Evolutionary conservation across 2,329 filamentous ascomycete genomes (phyloP).

Genomic region (Epichloe hybrida): DNA sequence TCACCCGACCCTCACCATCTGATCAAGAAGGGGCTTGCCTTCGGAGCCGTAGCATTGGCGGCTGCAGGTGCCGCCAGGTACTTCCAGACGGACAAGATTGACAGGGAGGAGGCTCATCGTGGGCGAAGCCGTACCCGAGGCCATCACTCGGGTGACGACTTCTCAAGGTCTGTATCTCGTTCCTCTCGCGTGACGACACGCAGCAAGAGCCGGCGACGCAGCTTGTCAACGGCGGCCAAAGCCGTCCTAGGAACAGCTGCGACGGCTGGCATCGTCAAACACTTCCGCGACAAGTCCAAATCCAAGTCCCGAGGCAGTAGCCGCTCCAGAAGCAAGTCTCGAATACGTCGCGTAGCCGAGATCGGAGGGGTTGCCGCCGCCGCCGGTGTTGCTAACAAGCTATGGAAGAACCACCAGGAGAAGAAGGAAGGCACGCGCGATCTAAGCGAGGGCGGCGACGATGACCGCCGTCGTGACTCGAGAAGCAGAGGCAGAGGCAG

Average conservation of each 20-base stretch:
- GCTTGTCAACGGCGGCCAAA: constrained; percentile 38
- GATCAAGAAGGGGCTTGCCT: constrained; percentile 47
- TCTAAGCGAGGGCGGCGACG: constrained; percentile 19
- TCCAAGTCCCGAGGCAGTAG: constrained; percentile 14
- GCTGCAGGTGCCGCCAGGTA: constrained; percentile 54
- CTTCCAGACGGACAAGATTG: constrained; percentile 44
- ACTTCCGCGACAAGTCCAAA: constrained; percentile 40
- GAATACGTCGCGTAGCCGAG: constrained; percentile 41
- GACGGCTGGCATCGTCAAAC: constrained; percentile 43
- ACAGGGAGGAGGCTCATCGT: constrained; percentile 43
- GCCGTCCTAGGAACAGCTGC: constrained; percentile 44
- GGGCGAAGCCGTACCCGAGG: constrained; percentile 40
- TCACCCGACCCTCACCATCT: constrained; percentile 31
- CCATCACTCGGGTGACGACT: constrained; percentile 27
- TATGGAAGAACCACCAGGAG: constrained; percentile 47
- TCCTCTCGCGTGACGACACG: constrained; percentile 24
- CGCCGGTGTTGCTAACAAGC: constrained; percentile 45
- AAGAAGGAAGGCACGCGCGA: constrained; percentile 39
- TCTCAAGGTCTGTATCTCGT: constrained; percentile 23
- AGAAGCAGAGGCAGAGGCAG: constrained; percentile 15
- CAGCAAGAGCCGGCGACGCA: constrained; percentile 31
- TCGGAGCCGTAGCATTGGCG: constrained; percentile 49
- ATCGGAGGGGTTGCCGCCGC: constrained; percentile 49
- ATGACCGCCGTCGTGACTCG: constrained; percentile 20
- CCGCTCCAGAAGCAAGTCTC: constrained; percentile 31